Evolutionary conservation across 805 yeast genomes (phyloP).

Genomic region (Candida pseudofarinosa): DNA sequence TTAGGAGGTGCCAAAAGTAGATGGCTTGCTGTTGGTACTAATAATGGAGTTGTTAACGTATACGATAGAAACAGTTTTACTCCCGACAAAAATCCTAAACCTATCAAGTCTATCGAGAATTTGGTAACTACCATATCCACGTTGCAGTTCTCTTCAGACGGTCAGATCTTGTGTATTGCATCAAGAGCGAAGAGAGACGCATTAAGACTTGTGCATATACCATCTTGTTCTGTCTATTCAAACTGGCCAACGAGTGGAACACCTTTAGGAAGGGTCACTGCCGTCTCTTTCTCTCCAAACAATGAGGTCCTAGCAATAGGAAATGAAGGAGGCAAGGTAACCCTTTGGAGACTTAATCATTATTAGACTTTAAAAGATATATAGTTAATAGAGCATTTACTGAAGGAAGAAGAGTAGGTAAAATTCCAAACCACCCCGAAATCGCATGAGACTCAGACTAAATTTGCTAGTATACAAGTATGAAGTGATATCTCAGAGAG

Average conservation of each 20-base stretch:
- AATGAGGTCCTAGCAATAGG: slow-evolving; percentile 85
- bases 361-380: slow-evolving; percentile 36
- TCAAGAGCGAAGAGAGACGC: slow-evolving; percentile 85
- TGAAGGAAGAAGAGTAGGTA: too few relatives aligned
- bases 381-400: neutral
- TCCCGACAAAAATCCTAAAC: slow-evolving; percentile 32
- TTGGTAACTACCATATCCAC: slow-evolving; percentile 76
- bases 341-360: slow-evolving; percentile 86
- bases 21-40: slow-evolving; percentile 87
- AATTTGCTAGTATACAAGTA: too few relatives aligned
- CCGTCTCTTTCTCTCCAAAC: slow-evolving; percentile 72
- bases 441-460: too few relatives aligned
- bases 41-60: slow-evolving; percentile 83
- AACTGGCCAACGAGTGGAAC: slow-evolving; percentile 99
- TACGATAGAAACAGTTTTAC: slow-evolving; percentile 53
- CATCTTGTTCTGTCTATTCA: slow-evolving; percentile 77
- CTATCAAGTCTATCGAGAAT: slow-evolving; percentile 68
- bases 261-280: slow-evolving; percentile 91
- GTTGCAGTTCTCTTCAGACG: slow-evolving; percentile 75
- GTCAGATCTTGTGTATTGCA: slow-evolving; percentile 83
- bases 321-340: slow-evolving; percentile 83
- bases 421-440: too few relatives aligned
- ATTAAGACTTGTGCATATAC: slow-evolving; percentile 79
- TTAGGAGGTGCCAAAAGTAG: slow-evolving; percentile 67
- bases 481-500: too few relatives aligned